These are phyloP conservation scores for Metschnikowia arizonensis DNA, from an alignment of 805 yeast genomes.

Conservation along the genomic window DNA sequence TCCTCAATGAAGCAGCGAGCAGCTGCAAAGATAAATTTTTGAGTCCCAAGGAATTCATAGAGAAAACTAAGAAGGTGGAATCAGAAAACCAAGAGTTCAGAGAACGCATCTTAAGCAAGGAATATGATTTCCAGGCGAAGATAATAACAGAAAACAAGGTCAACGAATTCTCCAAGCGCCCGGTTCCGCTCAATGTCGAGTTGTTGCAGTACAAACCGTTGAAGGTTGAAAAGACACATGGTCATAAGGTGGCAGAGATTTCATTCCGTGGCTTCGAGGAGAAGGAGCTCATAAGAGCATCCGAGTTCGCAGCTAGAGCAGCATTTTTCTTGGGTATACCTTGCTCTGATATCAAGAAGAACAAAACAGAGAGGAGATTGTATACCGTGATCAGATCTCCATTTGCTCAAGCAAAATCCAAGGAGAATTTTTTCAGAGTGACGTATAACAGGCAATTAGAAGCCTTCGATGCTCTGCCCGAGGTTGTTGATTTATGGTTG, in stretches of 20 bases:
- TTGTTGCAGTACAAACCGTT: conserved; percentile 79
- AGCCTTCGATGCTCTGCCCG: conserved; percentile 83
- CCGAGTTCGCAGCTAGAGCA: conserved; percentile 84
- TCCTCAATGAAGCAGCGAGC: not conserved
- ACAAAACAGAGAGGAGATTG: conserved; percentile 68
- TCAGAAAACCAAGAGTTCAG: conserved; percentile 26
- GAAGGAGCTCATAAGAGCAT: conserved; percentile 65
- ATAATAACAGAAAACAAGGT: conserved; percentile 20
- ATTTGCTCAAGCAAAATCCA: conserved; percentile 88
- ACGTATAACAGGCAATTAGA: conserved; percentile 72
- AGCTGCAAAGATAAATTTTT: conserved; percentile 15
- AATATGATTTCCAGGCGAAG: conserved; percentile 31
- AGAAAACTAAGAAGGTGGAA: conserved; percentile 23
- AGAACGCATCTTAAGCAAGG: conserved; percentile 25
- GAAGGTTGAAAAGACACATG: conserved; percentile 60
- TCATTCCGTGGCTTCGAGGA: conserved; percentile 68
- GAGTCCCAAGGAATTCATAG: conserved; percentile 32
- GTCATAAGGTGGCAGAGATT: conserved; percentile 74
- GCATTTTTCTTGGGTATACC: conserved; percentile 91
- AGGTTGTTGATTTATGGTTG: conserved; percentile 76
- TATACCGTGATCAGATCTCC: conserved; percentile 95
- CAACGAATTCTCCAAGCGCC: conserved; percentile 34
- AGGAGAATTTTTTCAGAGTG: conserved; percentile 88
- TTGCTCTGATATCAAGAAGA: conserved; percentile 65
- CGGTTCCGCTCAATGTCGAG: conserved; percentile 82